A percentile compares a stretch with the other conserved stretches of the same genome.
Evolutionary conservation across 495 filamentous ascomycete species (phyloP).

Genomic region (Halenospora varia): DNA sequence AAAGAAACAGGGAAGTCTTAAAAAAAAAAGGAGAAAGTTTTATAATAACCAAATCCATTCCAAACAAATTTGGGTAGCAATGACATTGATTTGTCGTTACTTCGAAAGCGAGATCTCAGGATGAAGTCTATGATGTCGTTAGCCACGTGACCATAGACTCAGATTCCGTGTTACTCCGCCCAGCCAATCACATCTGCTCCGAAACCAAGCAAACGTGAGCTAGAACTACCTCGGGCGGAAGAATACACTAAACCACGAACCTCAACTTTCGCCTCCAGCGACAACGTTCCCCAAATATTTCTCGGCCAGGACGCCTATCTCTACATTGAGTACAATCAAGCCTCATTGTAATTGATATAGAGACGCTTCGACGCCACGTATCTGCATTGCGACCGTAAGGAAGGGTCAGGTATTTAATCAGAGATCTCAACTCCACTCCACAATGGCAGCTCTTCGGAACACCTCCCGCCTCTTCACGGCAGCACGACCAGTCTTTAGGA

Average conservation of each 20-base stretch:
- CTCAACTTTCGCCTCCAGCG: background rate
- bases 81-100: no score
- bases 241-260: background rate
- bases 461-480: conserved; percentile 59
- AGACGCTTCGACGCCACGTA: background rate
- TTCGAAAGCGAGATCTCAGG: no score
- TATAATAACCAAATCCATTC: no score
- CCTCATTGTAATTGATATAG: background rate
- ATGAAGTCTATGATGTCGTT: no score
- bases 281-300: background rate
- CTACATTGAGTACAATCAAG: background rate
- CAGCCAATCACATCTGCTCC: no score
- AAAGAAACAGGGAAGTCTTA: no score
- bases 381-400: background rate
- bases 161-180: no score
- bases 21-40: no score
- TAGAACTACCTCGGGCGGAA: conserved; percentile 14
- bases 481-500: conserved; percentile 45
- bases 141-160: no score
- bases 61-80: no score
- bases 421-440: conserved; percentile 36
- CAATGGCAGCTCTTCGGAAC: conserved; percentile 79
- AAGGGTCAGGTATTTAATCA: background rate
- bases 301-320: background rate
- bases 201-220: background rate